A percentile compares a stretch with the other conserved stretches of the same genome.
Conservation (phyloP, 768 basidiomycete genomes). For the Artomyces pyxidatus region DNA sequence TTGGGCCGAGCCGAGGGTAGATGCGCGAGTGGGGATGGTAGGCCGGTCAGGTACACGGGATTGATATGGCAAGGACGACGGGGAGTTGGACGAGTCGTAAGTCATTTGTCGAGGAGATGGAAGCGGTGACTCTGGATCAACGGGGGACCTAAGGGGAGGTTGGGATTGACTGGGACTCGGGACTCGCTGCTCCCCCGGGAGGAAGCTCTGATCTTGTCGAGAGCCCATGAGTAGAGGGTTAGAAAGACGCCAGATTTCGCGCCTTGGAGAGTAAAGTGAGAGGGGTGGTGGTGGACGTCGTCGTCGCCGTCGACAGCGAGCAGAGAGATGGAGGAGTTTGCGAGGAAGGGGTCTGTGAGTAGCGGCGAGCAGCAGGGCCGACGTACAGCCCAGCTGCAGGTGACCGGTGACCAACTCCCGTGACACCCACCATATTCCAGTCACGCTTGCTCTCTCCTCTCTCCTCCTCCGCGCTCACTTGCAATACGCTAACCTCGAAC, state of each 20-base stretch:
- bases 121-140: slow-evolving; percentile 3
- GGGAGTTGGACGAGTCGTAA: slow-evolving; percentile 1
- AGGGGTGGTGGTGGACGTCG: background rate
- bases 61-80: slow-evolving; percentile 6
- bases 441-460: no score
- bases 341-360: background rate
- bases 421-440: no score
- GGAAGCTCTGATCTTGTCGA: slow-evolving; percentile 8
- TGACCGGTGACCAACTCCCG: background rate
- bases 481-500: no score
- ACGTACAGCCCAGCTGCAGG: background rate
- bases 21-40: slow-evolving; percentile 52
- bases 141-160: slow-evolving; percentile 5
- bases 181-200: background rate
- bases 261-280: background rate
- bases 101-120: slow-evolving; percentile 6
- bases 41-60: slow-evolving; percentile 37
- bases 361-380: background rate
- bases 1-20: slow-evolving; percentile 46
- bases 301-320: background rate
- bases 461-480: no score
- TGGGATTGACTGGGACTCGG: background rate
- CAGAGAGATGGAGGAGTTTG: slow-evolving; percentile 1
- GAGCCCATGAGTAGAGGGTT: slow-evolving; percentile 9
- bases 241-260: slow-evolving; percentile 5